These are phyloP conservation scores for Vickermania ingenoplastis DNA, from an alignment of 208 protist genomes.

Conservation along the genomic window DNA sequence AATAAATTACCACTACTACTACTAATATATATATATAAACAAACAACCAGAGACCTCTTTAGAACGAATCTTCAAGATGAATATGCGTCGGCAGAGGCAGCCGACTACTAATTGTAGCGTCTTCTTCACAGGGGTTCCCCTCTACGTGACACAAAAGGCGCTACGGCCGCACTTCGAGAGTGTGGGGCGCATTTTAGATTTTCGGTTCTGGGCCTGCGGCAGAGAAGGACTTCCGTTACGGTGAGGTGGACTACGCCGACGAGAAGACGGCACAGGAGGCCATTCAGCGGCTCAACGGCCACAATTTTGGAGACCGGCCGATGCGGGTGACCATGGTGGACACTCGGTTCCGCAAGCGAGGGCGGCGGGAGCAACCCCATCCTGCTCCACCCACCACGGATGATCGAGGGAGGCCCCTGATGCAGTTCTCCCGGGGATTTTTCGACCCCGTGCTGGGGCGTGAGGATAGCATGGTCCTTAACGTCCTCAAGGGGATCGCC, in stretches of 20 bases:
- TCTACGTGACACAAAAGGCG: constrained; percentile 34
- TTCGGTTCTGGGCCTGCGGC: constrained; percentile 46
- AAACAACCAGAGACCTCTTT: neutral
- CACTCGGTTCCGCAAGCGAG: constrained; percentile 1
- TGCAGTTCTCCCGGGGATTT: constrained; percentile 47
- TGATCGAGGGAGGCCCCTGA: constrained; percentile 7
- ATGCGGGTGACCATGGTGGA: constrained; percentile 50
- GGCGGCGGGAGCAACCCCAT: neutral
- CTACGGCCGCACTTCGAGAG: constrained; percentile 78
- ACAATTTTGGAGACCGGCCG: constrained; percentile 46
- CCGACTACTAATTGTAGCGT: constrained; percentile 47
- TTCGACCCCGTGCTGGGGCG: constrained; percentile 50
- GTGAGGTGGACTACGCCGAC: constrained; percentile 77
- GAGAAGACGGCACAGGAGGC: constrained; percentile 57
- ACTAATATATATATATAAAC: neutral
- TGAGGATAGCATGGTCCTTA: constrained; percentile 38
- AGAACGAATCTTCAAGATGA: neutral
- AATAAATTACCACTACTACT: neutral
- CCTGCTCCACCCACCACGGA: neutral
- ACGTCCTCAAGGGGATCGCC: constrained; percentile 33
- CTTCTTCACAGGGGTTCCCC: constrained; percentile 71
- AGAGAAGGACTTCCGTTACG: constrained; percentile 65
- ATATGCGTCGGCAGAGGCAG: no score
- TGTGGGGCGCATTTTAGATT: constrained; percentile 70
- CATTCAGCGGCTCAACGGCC: constrained; percentile 61